Evolutionary conservation across 129 eudicot species (phyloP), one percentile per base, ranked within the genome.

Genomic region (Escallonia rubra): DNA sequence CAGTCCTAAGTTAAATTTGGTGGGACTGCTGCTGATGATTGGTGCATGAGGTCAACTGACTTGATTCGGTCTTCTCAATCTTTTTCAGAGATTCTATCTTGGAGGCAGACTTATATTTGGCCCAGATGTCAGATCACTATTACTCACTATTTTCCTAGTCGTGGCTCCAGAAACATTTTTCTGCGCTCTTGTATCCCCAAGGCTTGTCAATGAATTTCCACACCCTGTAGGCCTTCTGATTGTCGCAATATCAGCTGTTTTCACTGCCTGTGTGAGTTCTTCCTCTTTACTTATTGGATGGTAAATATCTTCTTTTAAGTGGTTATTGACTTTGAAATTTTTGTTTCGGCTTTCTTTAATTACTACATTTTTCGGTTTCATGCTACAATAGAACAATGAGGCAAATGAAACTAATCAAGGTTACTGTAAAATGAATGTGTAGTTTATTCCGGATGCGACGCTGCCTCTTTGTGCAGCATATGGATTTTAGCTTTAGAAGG

Each of bases 31-130:
- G 34, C 34, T 23, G 34, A 23, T 23, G 34, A 23, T 23, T 23
- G 34, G 34, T 23, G 34, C 34, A 23, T 23, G 34, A 23, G 34
- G 34, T 23, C 34, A 23, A 23, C 34, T 23, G 34, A 23, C 34
- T 23, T 23, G 34, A 23, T 23, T 23, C 34, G 34, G 34, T 23
- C 34, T 7, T 38, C 56, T 10, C 34, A 50, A 48, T 59, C 44
- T 66, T 0, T 57, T 80, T 81, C 90, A 85, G 90, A 72, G 42
- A 39, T 85, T 85, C 62, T 63, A 70, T 2, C 78, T 78, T 15
- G 70, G 84, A 65, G 90, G 90, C 59, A 78, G 90, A 75, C 63
- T 85, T 61, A 58, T 85, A 60, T 85, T 81, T 74, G 90, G 90
- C 54, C 86, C 86, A 41, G 86, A 85, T 72, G 65, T 71, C 58